Percentiles rank a stretch among this genome's conserved stretches.
These are phyloP conservation scores for Pochonia chlamydosporia DNA, from an alignment of 2,329 filamentous ascomycete species.

Conservation along the genomic window DNA sequence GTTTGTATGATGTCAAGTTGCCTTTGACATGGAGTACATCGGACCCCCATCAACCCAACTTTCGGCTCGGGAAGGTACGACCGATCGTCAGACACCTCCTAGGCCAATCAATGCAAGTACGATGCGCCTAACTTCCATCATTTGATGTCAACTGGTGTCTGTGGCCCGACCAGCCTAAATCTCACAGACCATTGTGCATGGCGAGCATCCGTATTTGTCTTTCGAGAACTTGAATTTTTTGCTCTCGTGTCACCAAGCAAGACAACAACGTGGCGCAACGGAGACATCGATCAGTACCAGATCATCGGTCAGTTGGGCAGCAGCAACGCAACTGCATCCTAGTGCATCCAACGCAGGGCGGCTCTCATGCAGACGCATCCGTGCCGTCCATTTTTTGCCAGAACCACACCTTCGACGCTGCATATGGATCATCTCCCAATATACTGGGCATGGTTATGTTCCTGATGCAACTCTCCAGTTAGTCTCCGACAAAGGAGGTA, in stretches of 20 bases:
- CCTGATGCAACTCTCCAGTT: too few relatives aligned
- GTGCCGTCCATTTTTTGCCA: background rate
- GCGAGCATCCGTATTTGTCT: too few relatives aligned
- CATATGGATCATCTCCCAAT: background rate
- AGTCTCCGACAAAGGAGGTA: too few relatives aligned
- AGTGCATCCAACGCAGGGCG: constrained; percentile 3
- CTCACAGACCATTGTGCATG: too few relatives aligned
- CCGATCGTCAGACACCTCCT: too few relatives aligned
- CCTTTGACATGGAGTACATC: too few relatives aligned
- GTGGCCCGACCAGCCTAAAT: background rate
- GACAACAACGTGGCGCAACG: background rate
- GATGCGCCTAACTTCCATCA: too few relatives aligned
- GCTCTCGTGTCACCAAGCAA: background rate
- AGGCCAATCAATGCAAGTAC: too few relatives aligned
- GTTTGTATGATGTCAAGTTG: too few relatives aligned
- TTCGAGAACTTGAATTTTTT: background rate
- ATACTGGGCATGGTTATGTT: too few relatives aligned
- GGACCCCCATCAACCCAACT: too few relatives aligned
- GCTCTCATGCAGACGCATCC: constrained; percentile 1
- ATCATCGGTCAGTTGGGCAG: constrained; percentile 1
- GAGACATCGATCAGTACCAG: background rate
- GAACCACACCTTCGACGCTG: background rate
- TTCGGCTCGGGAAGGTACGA: too few relatives aligned
- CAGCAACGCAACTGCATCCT: constrained; percentile 1
- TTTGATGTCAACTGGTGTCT: background rate